Conservation (phyloP, 1,284 basidiomycete genomes). For the Phaffia rhodozyma region DNA sequence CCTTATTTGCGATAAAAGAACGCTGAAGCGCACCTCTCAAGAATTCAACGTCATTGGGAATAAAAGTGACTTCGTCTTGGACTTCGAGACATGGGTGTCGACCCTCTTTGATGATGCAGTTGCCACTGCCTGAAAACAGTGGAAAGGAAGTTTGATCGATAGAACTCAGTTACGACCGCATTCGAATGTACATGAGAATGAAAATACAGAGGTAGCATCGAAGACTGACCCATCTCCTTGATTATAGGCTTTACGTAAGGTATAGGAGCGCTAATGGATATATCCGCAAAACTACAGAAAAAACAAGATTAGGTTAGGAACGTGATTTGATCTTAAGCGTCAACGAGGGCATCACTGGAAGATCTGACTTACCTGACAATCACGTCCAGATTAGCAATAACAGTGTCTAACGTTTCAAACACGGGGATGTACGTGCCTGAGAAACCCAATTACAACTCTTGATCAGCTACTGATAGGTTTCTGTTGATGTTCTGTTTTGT, state of each 20-base stretch:
- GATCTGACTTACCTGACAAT: slow-evolving; percentile 53
- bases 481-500: neutral
- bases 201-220: neutral
- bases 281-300: slow-evolving; percentile 63
- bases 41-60: slow-evolving; percentile 88
- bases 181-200: neutral
- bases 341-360: neutral
- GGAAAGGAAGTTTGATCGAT: neutral
- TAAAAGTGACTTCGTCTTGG: slow-evolving; percentile 89
- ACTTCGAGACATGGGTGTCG: slow-evolving; percentile 95
- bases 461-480: slow-evolving; percentile 1
- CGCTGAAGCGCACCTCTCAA: slow-evolving; percentile 47
- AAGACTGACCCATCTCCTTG: slow-evolving; percentile 49
- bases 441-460: neutral
- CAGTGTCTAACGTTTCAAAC: slow-evolving; percentile 73
- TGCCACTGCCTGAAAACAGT: slow-evolving; percentile 52
- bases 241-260: slow-evolving; percentile 76
- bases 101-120: slow-evolving; percentile 64
- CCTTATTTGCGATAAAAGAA: neutral
- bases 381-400: slow-evolving; percentile 85
- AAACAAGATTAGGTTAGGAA: neutral
- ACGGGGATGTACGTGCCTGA: slow-evolving; percentile 81
- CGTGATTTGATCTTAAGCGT: neutral
- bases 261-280: slow-evolving; percentile 72
- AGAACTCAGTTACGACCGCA: neutral